Base-by-base conservation (phyloP, 2,329 filamentous ascomycete genomes). In the Periconia sp. region DNA sequence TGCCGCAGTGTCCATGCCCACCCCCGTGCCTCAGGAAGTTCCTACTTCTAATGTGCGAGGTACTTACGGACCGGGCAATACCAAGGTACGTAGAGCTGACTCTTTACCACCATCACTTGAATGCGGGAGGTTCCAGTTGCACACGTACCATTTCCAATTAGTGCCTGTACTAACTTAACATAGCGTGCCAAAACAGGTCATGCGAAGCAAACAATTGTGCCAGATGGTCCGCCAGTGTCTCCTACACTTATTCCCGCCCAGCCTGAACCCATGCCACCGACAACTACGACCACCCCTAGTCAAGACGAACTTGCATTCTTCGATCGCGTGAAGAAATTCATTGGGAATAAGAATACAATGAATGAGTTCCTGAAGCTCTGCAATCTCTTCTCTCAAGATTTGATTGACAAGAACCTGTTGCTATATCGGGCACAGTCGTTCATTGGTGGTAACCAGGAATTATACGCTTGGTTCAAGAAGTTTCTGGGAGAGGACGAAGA, bases 331-430 rank as follows among this genome's bases (percentile, higher is more conserved):
- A 97, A 96, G 80, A 99, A 99, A 72, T 92, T 87, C 61, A 89
- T 99, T 44, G 86, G 87, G 48, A 97, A 97, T 69, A 88, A 95
- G 68, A 88, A 89, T 42, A 87, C 87, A 3, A 95, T 95, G 80
- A 92, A 89, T 59, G 94, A 99, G 68, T 99, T 99, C 70, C 74
- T 99, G 52, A 99, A 99, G 75, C 83, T 99, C 9, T 94, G 92
- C 76, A 99, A 97, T 57, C 79, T 99, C 21, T 99, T 90, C 74
- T 94, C 88, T 16, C 89, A 95, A 59, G 92, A 95, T 56, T 80
- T 99, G 36, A 95, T 99, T 49, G 90, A 95, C 62, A 87, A 87
- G 43, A 85, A 88, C 48, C 84, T 90, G 2, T 77, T 99, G 11
- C 83, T 94, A 18, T 86, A 90, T 66, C 89, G 94, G 65, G 89